A percentile compares a stretch with the other conserved stretches of the same genome.
Conservation (phyloP, 768 basidiomycete species). For the Tricholomella constricta region DNA sequence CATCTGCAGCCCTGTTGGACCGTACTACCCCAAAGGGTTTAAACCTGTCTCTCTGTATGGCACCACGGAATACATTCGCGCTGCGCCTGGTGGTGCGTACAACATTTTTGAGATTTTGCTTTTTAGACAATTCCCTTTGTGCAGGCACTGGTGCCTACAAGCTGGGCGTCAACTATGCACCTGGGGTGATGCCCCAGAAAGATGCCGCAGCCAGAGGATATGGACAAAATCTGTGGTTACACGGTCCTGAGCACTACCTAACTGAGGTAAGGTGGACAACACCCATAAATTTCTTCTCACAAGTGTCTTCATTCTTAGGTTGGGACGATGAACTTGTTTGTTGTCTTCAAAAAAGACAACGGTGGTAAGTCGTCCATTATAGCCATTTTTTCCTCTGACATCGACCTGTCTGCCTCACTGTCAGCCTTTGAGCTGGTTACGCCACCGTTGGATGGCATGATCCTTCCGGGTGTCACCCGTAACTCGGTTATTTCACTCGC, state of each 20-base stretch:
- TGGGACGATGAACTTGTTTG: constrained; percentile 93
- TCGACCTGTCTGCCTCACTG: constrained; percentile 25
- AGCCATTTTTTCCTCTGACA: background rate
- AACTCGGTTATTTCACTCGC: constrained; percentile 79
- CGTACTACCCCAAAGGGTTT: constrained; percentile 85
- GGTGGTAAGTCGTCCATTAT: constrained; percentile 44
- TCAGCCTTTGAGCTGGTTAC: constrained; percentile 82
- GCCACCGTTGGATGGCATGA: constrained; percentile 87
- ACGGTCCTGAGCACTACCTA: constrained; percentile 65
- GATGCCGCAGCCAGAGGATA: constrained; percentile 77
- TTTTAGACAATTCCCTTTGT: background rate
- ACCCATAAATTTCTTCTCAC: constrained; percentile 24
- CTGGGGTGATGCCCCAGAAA: constrained; percentile 83
- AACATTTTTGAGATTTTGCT: background rate
- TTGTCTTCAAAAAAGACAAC: constrained; percentile 70
- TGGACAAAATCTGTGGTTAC: constrained; percentile 87
- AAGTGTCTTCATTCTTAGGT: constrained; percentile 49
- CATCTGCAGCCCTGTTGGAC: constrained; percentile 80
- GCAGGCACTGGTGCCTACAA: constrained; percentile 86
- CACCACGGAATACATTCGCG: constrained; percentile 81
- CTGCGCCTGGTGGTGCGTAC: constrained; percentile 75
- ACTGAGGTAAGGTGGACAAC: constrained; percentile 45
- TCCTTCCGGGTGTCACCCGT: constrained; percentile 91
- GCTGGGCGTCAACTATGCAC: constrained; percentile 87
- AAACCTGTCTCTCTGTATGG: constrained; percentile 90